Base-by-base conservation (phyloP, 805 yeast genomes). In the Saturnispora besseyi region DNA sequence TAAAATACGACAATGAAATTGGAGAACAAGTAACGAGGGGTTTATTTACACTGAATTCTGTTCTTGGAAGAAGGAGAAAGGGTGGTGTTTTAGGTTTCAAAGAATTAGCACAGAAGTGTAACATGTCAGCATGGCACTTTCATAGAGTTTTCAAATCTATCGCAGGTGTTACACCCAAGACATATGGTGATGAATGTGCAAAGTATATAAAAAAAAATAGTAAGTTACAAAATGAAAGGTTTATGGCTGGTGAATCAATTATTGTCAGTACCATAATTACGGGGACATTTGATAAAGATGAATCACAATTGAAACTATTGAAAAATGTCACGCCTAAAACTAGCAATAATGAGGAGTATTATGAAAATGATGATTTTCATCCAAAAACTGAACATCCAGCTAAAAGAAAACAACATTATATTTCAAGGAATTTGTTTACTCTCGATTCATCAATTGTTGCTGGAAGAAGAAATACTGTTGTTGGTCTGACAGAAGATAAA, bases 81-180 rank as follows among this genome's bases (percentile, higher is more conserved):
- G 91, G 91, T 18, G 89, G 88, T 40, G 87, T 83, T 10, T 67
- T 84, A 44, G 91, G 90, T 0, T 88, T 88, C 70, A 85, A 87
- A 64, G 96, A 88, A 63, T 73, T 88, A 60, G 96, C 96, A 8
- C 81, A 87, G 21, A 84, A 87, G 61, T 82, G 89, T 9, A 84
- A 84, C 56, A 74, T 88, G 52, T 78, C 87, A 10, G 93, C 96
- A 26, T 88, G 96, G 96, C 96, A 88, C 66, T 88, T 88, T 66
- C 96, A 88, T 70, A 72, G 96, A 46, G 95, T 88, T 24, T 88
- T 88, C 72, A 84, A 88, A 65, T 77, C 82, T 49, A 86, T 87
- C 53, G 85, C 95, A 5, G 91, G 95, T 2, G 74, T 87, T 51
- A 87, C 96, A 1, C 95, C 95, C 24, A 86, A 87, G 69, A 83